These are phyloP conservation scores for Plasmodium adleri DNA, from an alignment of 169 alveolate genomes.

Conservation along the genomic window DNA sequence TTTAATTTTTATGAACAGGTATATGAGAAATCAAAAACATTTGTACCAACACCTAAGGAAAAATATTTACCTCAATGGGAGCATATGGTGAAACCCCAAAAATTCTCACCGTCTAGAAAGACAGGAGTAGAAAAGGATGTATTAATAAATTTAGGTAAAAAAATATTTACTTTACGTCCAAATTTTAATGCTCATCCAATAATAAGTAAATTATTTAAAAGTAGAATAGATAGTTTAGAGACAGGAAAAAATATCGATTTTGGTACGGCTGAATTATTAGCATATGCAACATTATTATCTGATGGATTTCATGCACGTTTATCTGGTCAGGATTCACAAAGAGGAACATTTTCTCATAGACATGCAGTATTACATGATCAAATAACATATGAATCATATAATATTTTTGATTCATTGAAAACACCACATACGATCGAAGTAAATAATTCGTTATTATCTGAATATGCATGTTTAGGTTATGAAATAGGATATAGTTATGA, in stretches of 20 bases:
- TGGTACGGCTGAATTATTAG: conserved; percentile 95
- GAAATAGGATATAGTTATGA: conserved; percentile 96
- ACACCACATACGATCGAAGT: conserved; percentile 82
- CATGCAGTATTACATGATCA: conserved; percentile 95
- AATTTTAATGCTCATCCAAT: conserved; percentile 92
- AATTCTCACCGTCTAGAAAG: conserved; percentile 60
- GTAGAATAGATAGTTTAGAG: conserved; percentile 86
- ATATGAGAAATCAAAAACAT: conserved; percentile 85
- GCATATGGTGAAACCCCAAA: conserved; percentile 77
- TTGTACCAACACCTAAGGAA: conserved; percentile 66
- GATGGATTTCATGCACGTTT: conserved; percentile 95
- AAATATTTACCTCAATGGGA: conserved; percentile 82
- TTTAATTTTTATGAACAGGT: conserved; percentile 85
- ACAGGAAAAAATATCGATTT: conserved; percentile 91
- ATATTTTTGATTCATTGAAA: conserved; percentile 68
- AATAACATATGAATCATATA: conserved; percentile 80
- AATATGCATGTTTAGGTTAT: conserved; percentile 94
- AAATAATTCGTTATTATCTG: conserved; percentile 93
- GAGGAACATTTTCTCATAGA: conserved; percentile 98
- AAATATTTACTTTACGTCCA: conserved; percentile 89
- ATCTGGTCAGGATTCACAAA: conserved; percentile 95
- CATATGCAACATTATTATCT: conserved; percentile 93
- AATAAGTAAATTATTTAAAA: conserved; percentile 90
- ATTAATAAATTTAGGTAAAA: conserved; percentile 89
- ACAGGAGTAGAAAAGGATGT: conserved; percentile 85